phyloP scores from a whole-genome alignment of 2,329 filamentous ascomycete species.

The Xylariaceae sp. region DNA sequence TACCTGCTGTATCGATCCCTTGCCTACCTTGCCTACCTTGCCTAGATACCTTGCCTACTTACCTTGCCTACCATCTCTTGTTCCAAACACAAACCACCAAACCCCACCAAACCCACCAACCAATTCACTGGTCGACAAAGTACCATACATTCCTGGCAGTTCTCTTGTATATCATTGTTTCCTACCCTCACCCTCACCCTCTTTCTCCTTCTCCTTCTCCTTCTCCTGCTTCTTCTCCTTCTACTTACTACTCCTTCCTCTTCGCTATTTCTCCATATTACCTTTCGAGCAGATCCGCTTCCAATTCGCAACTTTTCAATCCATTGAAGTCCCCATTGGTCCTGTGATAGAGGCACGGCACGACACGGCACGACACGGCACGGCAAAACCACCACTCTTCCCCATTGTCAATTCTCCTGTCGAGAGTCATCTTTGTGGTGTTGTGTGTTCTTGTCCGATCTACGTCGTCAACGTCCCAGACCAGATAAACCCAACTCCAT shows the following conservation, averaged over 20 bases:
- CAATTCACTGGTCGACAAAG: conserved; percentile 8
- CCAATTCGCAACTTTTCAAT: neutral
- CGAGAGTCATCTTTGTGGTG: neutral
- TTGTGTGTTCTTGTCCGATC: neutral
- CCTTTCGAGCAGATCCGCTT: too few relatives aligned
- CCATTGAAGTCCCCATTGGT: neutral
- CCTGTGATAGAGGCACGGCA: neutral
- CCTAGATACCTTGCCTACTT: neutral
- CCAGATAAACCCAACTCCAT: neutral
- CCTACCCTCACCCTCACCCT: conserved; percentile 5
- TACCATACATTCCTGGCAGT: conserved; percentile 12
- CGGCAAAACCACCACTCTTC: neutral
- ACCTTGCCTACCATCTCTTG: conserved; percentile 8
- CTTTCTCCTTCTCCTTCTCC: neutral
- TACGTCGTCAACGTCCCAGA: conserved; percentile 8
- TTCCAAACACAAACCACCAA: conserved; percentile 16
- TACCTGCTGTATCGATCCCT: conserved; percentile 7
- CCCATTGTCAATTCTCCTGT: conserved; percentile 2
- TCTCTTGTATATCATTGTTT: conserved; percentile 16
- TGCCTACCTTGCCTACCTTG: neutral
- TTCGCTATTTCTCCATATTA: neutral
- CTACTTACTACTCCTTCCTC: neutral
- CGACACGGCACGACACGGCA: neutral
- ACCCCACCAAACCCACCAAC: conserved; percentile 4
- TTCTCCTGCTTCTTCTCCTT: neutral